Evolutionary conservation across 768 basidiomycete genomes (phyloP), one percentile per base, ranked within the genome.

Genomic region (Sistotremastrum suecicum): DNA sequence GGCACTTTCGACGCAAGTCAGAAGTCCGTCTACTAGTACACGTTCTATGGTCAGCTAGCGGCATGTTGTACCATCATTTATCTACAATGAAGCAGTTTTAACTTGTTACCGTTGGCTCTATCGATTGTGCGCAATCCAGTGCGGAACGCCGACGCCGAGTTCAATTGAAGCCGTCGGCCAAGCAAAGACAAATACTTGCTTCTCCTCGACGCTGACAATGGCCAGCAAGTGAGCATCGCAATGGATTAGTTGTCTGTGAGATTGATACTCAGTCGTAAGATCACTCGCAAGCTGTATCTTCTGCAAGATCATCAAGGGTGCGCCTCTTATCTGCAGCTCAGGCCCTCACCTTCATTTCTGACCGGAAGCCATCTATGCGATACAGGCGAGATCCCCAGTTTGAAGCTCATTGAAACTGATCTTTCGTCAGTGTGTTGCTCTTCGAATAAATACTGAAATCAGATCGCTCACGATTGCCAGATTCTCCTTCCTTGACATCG

Each of bases 261-360:
- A 29, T 70, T 60, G 50, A 48, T 35, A 5, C 37, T 39, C 32
- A 34, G 7, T 34, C 45, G 41, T 2, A 9, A 80, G 80, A 55
- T 65, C 66, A 41, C 67, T 82, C 43, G 70, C 77, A 4, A 62
- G 60, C 28, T 95, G 91, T 63, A 65, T 97, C 56, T 97, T 95
- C 68, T 98, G 94, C 74, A 95, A 82, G 67, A 95, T 97, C 62
- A 74, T 91, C 67, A 86, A 86, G 66, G 86, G 90, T 78, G 40
- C 30, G 62, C 37, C 51, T 34, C 28, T 32, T n/a, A 28, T 41
- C 41, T 10, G 20, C 33, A 31, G 31, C 39, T 40, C 35, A 41
- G n/a, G 20, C 20, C 12, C 42, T 42, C 38, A 46, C 29, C 12
- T 28, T 31, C 39, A 6, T 28, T 31, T 33, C 9, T 39, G 4